Base-by-base conservation (phyloP, 1,284 basidiomycete species). In the Cutaneotrichosporon sp. region DNA sequence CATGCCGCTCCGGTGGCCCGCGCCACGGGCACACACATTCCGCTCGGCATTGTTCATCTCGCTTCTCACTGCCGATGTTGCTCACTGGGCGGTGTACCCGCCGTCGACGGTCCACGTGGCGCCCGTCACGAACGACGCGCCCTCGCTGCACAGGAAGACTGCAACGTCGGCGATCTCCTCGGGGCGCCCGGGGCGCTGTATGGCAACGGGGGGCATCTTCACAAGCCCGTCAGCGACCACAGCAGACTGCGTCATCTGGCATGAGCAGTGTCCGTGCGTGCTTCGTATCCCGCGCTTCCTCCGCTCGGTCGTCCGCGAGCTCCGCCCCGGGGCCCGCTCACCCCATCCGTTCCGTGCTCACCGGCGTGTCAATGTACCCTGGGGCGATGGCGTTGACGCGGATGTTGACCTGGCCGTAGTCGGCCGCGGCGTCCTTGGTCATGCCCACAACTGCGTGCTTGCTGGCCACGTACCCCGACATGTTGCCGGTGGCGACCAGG, bases 141-240 rank as follows among this genome's bases (percentile, higher is more conserved):
- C 67, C 54, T 70, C 67, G 42, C 60, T 60, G 22, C 29, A 56
- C 31, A 74, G 53, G 60, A 72, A 74, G n/a, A 70, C 42, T 18
- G 65, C 56, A 16, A 68, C 65, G 62, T 74, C 72, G 2, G 72
- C 71, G n/a, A 74, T 58, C 57, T 74, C 72, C 31, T 69, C 71
- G 16, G 67, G 57, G n/a, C 46, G 31, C 5, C 50, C 62, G 11
- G 46, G 22, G 16, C 62, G 58, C 11, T 31, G 24, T n/a, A 50
- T 52, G 7, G 61, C 56, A 13, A 54, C 49, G 1, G 45, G 47
- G 1, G 61, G 46, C 5, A 58, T 10, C 13, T 53, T 11, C 18
- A 25, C 38, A 25, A 54, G 36, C 16, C 24, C 27, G 4, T 2
- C 2, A 2, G 10, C 25, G 9, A 45, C 27, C 36, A 6, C 7